Evolutionary conservation across 2,329 filamentous ascomycete species (phyloP).

Genomic region (Fusarium agapanthi): DNA sequence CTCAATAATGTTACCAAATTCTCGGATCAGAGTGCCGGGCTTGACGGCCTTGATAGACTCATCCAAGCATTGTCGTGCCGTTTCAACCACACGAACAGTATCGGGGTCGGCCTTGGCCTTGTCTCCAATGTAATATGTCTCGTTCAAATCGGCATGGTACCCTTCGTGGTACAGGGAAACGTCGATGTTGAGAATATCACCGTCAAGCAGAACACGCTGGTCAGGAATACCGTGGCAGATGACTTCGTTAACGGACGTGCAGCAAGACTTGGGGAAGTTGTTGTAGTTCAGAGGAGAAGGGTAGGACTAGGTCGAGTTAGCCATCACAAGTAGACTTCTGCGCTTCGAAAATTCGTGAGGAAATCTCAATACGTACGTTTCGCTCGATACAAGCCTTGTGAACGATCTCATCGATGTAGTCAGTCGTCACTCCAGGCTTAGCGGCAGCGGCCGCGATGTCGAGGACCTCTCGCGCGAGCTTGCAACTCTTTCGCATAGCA

Average conservation of each 20-base stretch:
- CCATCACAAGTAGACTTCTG: not conserved
- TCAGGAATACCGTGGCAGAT: constrained; percentile 99
- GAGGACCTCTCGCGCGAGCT: constrained; percentile 86
- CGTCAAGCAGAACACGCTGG: constrained; percentile 84
- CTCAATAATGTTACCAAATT: constrained; percentile 94
- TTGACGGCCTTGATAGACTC: constrained; percentile 91
- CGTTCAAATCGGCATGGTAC: constrained; percentile 96
- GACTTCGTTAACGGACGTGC: constrained; percentile 94
- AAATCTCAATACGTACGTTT: constrained; percentile 68
- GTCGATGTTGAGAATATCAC: constrained; percentile 97
- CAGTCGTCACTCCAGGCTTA: constrained; percentile 93
- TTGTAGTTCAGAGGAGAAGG: constrained; percentile 95
- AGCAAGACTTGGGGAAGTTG: constrained; percentile 97
- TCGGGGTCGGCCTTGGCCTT: constrained; percentile 86
- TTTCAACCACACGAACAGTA: constrained; percentile 88
- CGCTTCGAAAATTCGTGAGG: not conserved
- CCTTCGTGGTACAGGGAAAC: constrained; percentile 93
- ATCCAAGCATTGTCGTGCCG: constrained; percentile 88
- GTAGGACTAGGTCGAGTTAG: constrained; percentile 72
- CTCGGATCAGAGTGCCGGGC: constrained; percentile 89
- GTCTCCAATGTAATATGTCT: constrained; percentile 97
- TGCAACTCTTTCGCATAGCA: constrained; percentile 92
- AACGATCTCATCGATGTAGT: constrained; percentile 92
- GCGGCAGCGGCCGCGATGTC: constrained; percentile 87
- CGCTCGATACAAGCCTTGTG: constrained; percentile 95